A percentile compares a stretch with the other conserved stretches of the same genome.
phyloP scores from a whole-genome alignment of 2,329 filamentous ascomycete genomes.

The Scytalidium sp. region DNA sequence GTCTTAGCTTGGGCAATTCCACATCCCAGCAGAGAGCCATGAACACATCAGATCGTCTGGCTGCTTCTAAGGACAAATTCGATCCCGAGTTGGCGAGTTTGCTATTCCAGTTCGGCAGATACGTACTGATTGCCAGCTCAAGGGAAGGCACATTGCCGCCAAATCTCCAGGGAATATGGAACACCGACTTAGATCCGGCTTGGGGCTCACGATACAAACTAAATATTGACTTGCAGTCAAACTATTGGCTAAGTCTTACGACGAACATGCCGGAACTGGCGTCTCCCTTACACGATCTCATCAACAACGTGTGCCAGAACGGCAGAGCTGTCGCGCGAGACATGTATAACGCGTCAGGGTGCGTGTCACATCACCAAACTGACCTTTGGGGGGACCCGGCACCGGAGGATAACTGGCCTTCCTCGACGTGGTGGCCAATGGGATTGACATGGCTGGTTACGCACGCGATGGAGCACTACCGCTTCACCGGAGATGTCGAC shows the following conservation, averaged over 20 bases:
- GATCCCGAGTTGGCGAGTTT: slow-evolving; percentile 20
- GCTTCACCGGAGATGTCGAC: slow-evolving; percentile 14
- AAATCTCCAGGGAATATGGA: slow-evolving; percentile 36
- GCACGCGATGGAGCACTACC: slow-evolving; percentile 20
- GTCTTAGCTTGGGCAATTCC: slow-evolving; percentile 9
- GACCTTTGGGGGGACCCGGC: slow-evolving; percentile 23
- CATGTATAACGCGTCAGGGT: slow-evolving; percentile 17
- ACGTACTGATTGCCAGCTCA: slow-evolving; percentile 26
- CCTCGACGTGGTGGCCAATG: slow-evolving; percentile 17
- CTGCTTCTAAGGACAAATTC: slow-evolving; percentile 11
- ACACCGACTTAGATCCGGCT: slow-evolving; percentile 27
- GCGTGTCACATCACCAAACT: slow-evolving; percentile 21
- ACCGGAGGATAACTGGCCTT: slow-evolving; percentile 17
- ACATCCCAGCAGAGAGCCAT: slow-evolving; percentile 9
- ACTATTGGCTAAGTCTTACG: slow-evolving; percentile 31
- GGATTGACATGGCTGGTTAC: slow-evolving; percentile 18
- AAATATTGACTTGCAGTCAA: slow-evolving; percentile 38
- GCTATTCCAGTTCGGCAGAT: slow-evolving; percentile 28
- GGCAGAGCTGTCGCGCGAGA: slow-evolving; percentile 10
- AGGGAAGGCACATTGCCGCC: slow-evolving; percentile 25
- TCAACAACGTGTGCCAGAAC: not conserved
- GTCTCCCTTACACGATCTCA: not conserved
- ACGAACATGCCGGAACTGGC: slow-evolving; percentile 8
- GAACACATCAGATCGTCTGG: slow-evolving; percentile 6
- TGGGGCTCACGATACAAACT: slow-evolving; percentile 36